Conservation (phyloP, 805 yeast species). For the Crinitomyces ghanaensis region DNA sequence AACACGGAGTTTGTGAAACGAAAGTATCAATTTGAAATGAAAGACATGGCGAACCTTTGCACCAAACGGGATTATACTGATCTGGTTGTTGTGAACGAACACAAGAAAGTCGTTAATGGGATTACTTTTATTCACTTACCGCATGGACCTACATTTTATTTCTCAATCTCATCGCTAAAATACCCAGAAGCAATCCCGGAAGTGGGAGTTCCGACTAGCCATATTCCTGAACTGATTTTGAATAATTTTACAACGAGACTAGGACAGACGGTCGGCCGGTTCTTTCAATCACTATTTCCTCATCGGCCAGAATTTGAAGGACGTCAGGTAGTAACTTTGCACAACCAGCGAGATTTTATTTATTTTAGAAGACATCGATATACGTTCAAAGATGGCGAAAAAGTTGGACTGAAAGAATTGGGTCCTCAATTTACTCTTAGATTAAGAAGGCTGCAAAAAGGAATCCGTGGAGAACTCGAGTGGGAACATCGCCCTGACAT, state of each 20-base stretch:
- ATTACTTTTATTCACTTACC: constrained; percentile 89
- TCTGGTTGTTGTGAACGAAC: constrained; percentile 82
- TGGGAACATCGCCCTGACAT: constrained; percentile 96
- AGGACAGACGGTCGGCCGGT: constrained; percentile 85
- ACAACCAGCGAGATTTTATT: constrained; percentile 91
- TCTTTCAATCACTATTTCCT: constrained; percentile 88
- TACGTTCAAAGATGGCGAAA: constrained; percentile 76
- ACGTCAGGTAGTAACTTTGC: constrained; percentile 89
- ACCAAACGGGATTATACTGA: constrained; percentile 78
- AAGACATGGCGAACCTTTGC: constrained; percentile 78
- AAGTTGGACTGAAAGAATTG: constrained; percentile 87
- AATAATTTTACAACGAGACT: constrained; percentile 88
- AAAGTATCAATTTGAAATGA: constrained; percentile 69
- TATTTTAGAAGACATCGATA: constrained; percentile 95
- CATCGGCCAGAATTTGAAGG: constrained; percentile 90
- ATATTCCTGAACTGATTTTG: constrained; percentile 81
- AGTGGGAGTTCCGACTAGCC: constrained; percentile 85
- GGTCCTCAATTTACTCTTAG: constrained; percentile 95
- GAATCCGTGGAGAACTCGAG: constrained; percentile 81
- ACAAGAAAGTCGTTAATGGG: constrained; percentile 85
- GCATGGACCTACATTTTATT: constrained; percentile 90
- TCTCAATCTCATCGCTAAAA: constrained; percentile 65
- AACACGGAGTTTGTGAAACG: constrained; percentile 71
- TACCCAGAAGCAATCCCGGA: constrained; percentile 69
- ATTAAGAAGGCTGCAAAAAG: constrained; percentile 80